These are phyloP conservation scores for Dispira simplex DNA, from an alignment of 192 early-diverging fungal species.

Conservation along the genomic window DNA sequence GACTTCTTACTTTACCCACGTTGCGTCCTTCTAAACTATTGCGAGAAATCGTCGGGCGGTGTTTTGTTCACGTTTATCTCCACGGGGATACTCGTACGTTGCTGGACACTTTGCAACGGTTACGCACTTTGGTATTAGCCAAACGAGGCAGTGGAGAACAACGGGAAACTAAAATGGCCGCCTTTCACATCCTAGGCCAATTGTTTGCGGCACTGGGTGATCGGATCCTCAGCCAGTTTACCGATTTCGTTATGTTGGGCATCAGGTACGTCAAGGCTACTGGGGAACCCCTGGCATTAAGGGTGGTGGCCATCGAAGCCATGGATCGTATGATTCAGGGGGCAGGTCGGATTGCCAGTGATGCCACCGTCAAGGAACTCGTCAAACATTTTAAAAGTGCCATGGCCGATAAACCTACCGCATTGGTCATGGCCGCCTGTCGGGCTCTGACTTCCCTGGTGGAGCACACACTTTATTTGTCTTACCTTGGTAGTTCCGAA, in stretches of 20 bases:
- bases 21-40: constrained; percentile 52
- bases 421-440: constrained; percentile 19
- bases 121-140: constrained; percentile 36
- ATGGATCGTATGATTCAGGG: constrained; percentile 49
- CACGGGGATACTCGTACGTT: constrained; percentile 59
- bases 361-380: constrained; percentile 55
- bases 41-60: constrained; percentile 50
- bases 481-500: constrained; percentile 12
- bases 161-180: constrained; percentile 22
- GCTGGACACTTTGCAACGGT: constrained; percentile 57
- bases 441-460: constrained; percentile 17
- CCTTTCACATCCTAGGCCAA: constrained; percentile 56
- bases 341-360: constrained; percentile 47
- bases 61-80: constrained; percentile 50
- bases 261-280: constrained; percentile 14
- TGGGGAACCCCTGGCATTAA: constrained; percentile 31
- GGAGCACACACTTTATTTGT: constrained; percentile 13
- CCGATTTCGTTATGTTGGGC: constrained; percentile 18
- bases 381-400: constrained; percentile 44
- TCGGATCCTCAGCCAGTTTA: constrained; percentile 28
- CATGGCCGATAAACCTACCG: constrained; percentile 49
- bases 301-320: constrained; percentile 51
- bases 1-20: constrained; percentile 38
- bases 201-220: constrained; percentile 58
- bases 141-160: constrained; percentile 34